phyloP scores from a whole-genome alignment of 2,329 filamentous ascomycete species.

The Graphilbum sp. region DNA sequence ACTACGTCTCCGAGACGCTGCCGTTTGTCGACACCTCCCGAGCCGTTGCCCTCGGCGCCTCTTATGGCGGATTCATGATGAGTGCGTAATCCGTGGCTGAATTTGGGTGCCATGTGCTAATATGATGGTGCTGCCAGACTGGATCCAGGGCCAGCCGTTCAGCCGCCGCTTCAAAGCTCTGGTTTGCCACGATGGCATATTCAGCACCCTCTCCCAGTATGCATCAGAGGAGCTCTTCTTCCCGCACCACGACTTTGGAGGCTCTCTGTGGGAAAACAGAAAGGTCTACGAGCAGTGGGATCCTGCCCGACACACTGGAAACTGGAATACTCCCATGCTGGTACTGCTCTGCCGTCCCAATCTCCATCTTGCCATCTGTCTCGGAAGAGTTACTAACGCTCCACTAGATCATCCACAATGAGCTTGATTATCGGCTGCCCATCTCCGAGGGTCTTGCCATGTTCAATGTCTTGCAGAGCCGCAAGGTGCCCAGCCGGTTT shows the following conservation, averaged over 20 bases:
- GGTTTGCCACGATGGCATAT: constrained; percentile 78
- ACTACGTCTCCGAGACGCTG: constrained; percentile 52
- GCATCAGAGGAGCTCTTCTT: constrained; percentile 55
- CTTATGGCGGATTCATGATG: constrained; percentile 63
- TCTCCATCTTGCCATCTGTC: too few relatives aligned
- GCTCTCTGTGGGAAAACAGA: constrained; percentile 43
- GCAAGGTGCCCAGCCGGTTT: constrained; percentile 59
- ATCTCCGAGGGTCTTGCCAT: constrained; percentile 71
- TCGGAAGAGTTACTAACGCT: too few relatives aligned
- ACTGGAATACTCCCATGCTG: constrained; percentile 79
- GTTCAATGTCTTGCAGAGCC: constrained; percentile 71
- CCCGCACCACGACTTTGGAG: constrained; percentile 50
- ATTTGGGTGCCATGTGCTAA: too few relatives aligned
- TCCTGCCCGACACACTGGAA: constrained; percentile 41
- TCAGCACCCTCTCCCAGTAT: constrained; percentile 52
- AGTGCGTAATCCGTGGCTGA: constrained; percentile 25
- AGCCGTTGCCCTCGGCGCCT: constrained; percentile 59
- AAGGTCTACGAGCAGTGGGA: constrained; percentile 54
- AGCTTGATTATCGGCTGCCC: constrained; percentile 75
- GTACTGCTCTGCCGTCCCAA: constrained; percentile 31
- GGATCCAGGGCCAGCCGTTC: constrained; percentile 77
- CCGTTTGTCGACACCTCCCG: constrained; percentile 51
- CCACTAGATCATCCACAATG: constrained; percentile 53
- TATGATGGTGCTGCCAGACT: constrained; percentile 38
- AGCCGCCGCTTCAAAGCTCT: constrained; percentile 76